Conservation (phyloP, 768 basidiomycete species). For the Auriculariales sp. region DNA sequence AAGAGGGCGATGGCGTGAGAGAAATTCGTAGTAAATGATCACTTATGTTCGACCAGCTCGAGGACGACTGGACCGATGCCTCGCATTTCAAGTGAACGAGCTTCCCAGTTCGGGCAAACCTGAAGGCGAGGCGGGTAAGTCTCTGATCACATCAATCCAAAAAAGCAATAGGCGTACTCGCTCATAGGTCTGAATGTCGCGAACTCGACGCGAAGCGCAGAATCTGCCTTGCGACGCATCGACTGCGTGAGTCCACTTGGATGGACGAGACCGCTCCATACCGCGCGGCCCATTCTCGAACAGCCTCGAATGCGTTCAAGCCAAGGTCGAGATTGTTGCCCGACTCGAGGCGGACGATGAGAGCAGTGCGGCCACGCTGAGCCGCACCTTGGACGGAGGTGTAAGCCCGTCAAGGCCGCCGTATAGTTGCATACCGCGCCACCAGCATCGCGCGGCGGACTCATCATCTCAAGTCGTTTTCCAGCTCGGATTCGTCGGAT, state of each 20-base stretch:
- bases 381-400: background rate
- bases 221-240: background rate
- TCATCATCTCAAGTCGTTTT: background rate
- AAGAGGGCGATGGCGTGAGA: no score
- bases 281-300: background rate
- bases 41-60: background rate
- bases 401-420: background rate
- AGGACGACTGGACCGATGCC: background rate
- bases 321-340: conserved; percentile 1
- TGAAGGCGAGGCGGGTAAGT: no score
- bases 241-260: background rate
- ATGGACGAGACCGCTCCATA: background rate
- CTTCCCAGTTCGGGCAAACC: background rate
- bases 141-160: no score
- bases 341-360: background rate
- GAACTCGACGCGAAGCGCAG: background rate
- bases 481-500: background rate
- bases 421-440: background rate
- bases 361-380: background rate
- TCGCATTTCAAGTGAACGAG: background rate
- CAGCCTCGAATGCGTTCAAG: background rate
- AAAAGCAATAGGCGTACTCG: no score
- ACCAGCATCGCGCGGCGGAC: background rate
- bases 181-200: background rate
- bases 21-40: no score